Evolutionary conservation across 306 rosid species (phyloP), one percentile per base, ranked within the genome.

Genomic region (Oxytropis ochrocephala): DNA sequence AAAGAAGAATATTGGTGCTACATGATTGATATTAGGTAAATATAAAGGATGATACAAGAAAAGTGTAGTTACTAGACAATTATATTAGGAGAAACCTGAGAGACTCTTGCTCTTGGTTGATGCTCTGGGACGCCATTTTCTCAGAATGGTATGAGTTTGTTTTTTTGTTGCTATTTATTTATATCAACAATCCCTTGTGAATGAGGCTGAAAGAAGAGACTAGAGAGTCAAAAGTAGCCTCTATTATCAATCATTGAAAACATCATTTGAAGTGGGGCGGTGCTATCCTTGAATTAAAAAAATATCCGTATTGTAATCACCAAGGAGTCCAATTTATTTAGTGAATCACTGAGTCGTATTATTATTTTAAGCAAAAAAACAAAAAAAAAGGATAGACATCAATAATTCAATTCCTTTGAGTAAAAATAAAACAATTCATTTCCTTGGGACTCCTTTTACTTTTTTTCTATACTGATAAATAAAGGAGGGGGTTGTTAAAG

Each of bases 81-180:
- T n/a, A 12, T 7, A 7, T 5, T 19, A 8, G 63, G n/a, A n/a
- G 64, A 55, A 43, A 69, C 82, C 77, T 81, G 62, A 42, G 18
- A 30, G 47, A 21, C 64, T 55, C 55, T 9, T 64, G 30, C 27
- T 69, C 73, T 36, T 72, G 63, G 58, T 24, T n/a, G 52, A 29
- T 2, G 55, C 42, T 39, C 5, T 57, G 72, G 52, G 76, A 9
- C 70, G 78, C 85, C 85, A 80, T 80, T 7, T 30, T 56, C 47
- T 43, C 11, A 14, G n/a, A 42, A 43, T 16, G 21, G 2, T 65
- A 65, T 65, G 71, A 72, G 42, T 8, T 48, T 62, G 33, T 4
- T 16, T 33, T 43, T 19, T 44, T 59, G n/a, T 72, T 48, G 50
- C 13, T 16, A 18, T 7, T 35, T 17, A 12, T 11, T 5, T 65